These are phyloP conservation scores for Leccinum variicolor DNA, from an alignment of 768 basidiomycete species.

Conservation along the genomic window DNA sequence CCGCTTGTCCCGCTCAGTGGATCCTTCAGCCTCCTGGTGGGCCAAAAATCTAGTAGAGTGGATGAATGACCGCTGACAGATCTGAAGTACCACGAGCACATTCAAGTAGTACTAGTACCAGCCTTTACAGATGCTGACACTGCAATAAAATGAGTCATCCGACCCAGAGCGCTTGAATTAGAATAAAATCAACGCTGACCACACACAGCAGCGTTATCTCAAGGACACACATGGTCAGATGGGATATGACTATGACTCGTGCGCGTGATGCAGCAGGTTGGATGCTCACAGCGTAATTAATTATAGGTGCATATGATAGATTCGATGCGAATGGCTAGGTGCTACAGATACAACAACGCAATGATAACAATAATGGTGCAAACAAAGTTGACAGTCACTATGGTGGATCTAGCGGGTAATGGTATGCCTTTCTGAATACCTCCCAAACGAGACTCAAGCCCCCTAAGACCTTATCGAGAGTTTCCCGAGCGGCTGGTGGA, in stretches of 20 bases:
- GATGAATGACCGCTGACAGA: too few relatives aligned
- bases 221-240: background rate
- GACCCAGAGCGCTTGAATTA: background rate
- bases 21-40: too few relatives aligned
- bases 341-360: constrained; percentile 13
- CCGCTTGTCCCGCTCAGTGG: too few relatives aligned
- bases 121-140: background rate
- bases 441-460: constrained; percentile 30
- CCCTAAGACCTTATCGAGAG: constrained; percentile 25
- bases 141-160: background rate
- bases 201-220: background rate
- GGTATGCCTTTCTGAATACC: constrained; percentile 29
- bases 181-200: background rate
- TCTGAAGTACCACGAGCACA: too few relatives aligned
- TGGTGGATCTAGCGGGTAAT: constrained; percentile 35
- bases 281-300: background rate
- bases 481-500: constrained; percentile 19
- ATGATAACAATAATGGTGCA: constrained; percentile 9
- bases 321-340: background rate
- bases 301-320: background rate
- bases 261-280: background rate
- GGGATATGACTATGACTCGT: background rate
- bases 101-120: background rate
- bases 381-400: constrained; percentile 3
- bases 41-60: too few relatives aligned